Evolutionary conservation across 2,329 filamentous ascomycete species (phyloP).

Genomic region (Fusarium sacchari): DNA sequence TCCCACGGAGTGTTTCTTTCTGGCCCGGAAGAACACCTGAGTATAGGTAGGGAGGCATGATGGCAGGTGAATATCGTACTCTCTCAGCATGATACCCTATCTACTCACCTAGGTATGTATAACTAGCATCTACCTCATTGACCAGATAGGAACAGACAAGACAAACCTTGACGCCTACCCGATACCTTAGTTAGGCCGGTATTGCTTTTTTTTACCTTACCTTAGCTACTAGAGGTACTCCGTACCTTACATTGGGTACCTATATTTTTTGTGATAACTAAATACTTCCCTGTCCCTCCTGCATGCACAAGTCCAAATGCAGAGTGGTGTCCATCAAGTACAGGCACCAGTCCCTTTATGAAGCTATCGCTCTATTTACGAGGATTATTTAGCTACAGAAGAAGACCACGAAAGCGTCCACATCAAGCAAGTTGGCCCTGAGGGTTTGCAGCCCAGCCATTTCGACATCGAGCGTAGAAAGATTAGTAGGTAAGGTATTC

Average conservation of each 20-base stretch:
- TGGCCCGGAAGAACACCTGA: neutral
- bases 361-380: neutral
- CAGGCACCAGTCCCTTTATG: slow-evolving; percentile 16
- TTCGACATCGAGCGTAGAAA: neutral
- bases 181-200: neutral
- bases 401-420: neutral
- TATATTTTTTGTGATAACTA: neutral
- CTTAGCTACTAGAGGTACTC: no score
- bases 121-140: neutral
- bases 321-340: neutral
- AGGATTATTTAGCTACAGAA: neutral
- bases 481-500: no score
- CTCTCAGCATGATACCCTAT: neutral
- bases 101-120: neutral
- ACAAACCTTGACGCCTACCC: slow-evolving; percentile 15
- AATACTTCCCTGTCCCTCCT: neutral
- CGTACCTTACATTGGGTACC: neutral
- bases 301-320: neutral
- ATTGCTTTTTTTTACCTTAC: slow-evolving; percentile 13
- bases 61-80: neutral
- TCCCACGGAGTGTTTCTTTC: neutral
- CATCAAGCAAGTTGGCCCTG: neutral
- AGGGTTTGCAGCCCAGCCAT: neutral
- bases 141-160: slow-evolving; percentile 6
- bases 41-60: neutral